phyloP scores from a whole-genome alignment of 805 yeast genomes.

The Metschnikowia koreensis region DNA sequence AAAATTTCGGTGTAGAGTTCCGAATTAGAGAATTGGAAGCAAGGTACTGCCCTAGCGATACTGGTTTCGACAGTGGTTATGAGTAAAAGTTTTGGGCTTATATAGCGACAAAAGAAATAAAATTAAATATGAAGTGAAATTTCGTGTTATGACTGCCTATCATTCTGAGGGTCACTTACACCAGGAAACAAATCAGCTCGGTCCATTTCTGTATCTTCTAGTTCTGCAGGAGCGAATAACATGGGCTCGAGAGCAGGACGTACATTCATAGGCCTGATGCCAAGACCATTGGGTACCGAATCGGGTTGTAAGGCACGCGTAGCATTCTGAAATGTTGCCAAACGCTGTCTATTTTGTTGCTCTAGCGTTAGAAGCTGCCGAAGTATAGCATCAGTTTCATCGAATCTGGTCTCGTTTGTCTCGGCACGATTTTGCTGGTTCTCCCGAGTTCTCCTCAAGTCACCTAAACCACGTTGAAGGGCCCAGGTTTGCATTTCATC shows the following conservation, averaged over 20 bases:
- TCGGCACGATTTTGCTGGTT: slow-evolving; percentile 1
- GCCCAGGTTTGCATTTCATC: slow-evolving; percentile 22
- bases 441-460: slow-evolving; percentile 17
- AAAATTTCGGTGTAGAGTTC: slow-evolving; percentile 10
- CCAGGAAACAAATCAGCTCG: slow-evolving; percentile 25
- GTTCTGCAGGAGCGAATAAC: slow-evolving; percentile 30
- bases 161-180: not conserved
- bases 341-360: slow-evolving; percentile 15
- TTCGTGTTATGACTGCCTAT: slow-evolving; percentile 1
- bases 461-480: slow-evolving; percentile 31
- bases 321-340: slow-evolving; percentile 14
- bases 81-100: not conserved
- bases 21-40: slow-evolving; percentile 18
- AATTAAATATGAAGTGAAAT: slow-evolving; percentile 4
- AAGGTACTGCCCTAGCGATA: slow-evolving; percentile 11
- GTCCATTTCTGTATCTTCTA: slow-evolving; percentile 37
- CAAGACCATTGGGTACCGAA: slow-evolving; percentile 8
- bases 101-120: not conserved
- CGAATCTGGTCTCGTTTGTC: slow-evolving; percentile 5
- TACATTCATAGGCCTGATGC: slow-evolving; percentile 30
- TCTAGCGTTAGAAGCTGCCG: slow-evolving; percentile 17
- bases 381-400: slow-evolving; percentile 17
- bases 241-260: slow-evolving; percentile 44
- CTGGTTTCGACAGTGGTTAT: not conserved
- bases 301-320: slow-evolving; percentile 10